Evolutionary conservation across 768 basidiomycete genomes (phyloP).

Genomic region (Rhizopogon vesiculosus): DNA sequence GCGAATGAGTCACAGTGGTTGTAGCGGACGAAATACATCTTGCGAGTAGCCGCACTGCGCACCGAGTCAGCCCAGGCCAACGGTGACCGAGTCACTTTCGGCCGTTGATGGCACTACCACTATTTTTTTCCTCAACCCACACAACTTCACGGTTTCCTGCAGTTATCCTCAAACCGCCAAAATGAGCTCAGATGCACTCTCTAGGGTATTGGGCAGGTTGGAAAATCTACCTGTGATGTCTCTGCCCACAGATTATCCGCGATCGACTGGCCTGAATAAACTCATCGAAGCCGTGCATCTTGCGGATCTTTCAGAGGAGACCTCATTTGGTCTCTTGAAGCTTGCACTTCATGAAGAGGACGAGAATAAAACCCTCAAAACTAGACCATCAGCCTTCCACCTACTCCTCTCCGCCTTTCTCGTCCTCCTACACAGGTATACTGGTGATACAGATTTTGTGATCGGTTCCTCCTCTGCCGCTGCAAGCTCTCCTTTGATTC

Average conservation of each 20-base stretch:
- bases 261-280: constrained; percentile 66
- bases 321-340: constrained; percentile 75
- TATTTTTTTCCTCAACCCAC: no score
- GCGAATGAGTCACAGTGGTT: no score
- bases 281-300: constrained; percentile 82
- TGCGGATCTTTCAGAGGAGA: constrained; percentile 66
- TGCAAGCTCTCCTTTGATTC: constrained; percentile 73
- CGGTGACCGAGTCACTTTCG: no score
- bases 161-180: not conserved
- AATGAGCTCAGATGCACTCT: constrained; percentile 32
- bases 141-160: not conserved
- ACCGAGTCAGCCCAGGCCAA: no score
- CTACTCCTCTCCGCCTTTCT: constrained; percentile 89
- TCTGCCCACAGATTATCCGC: constrained; percentile 93
- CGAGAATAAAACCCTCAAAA: constrained; percentile 26
- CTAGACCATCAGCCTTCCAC: constrained; percentile 81
- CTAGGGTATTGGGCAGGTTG: constrained; percentile 58
- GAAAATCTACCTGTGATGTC: constrained; percentile 86
- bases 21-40: no score
- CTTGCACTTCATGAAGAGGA: constrained; percentile 61
- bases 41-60: no score
- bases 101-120: no score
- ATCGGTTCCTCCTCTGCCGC: constrained; percentile 84
- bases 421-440: constrained; percentile 89
- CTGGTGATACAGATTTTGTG: constrained; percentile 90